These are phyloP conservation scores for Turnera subulata DNA, from an alignment of 345 rosid species.

Conservation along the genomic window DNA sequence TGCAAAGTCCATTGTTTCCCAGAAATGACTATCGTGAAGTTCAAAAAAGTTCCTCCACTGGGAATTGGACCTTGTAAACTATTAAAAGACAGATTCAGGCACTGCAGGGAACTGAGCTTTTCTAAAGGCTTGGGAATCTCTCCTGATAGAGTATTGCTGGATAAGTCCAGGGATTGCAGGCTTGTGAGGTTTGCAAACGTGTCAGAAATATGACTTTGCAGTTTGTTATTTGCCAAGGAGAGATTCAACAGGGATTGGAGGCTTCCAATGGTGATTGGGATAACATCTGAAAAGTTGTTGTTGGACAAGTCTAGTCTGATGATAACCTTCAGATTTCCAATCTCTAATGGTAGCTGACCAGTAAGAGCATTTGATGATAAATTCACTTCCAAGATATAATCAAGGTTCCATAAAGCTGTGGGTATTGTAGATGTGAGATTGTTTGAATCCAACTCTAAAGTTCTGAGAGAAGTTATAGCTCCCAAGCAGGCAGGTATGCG, in stretches of 20 bases:
- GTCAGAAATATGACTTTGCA: neutral
- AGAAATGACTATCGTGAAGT: slow-evolving; percentile 15
- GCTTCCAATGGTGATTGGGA: slow-evolving; percentile 3
- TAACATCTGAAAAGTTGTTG: slow-evolving; percentile 8
- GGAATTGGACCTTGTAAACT: slow-evolving; percentile 10
- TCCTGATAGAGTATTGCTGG: neutral
- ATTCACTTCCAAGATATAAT: neutral
- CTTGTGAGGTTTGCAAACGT: neutral
- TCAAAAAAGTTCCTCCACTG: slow-evolving; percentile 7
- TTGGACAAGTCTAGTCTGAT: neutral
- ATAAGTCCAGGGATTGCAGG: slow-evolving; percentile 3
- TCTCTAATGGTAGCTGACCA: neutral
- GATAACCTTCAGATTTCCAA: neutral
- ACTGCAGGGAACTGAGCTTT: neutral
- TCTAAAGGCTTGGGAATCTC: neutral
- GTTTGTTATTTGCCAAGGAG: neutral
- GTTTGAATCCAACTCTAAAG: slow-evolving; percentile 7
- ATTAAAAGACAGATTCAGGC: neutral
- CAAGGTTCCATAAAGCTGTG: slow-evolving; percentile 5
- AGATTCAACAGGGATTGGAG: neutral
- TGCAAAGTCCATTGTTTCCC: slow-evolving; percentile 15
- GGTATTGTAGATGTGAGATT: slow-evolving; percentile 15
- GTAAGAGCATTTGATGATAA: neutral
- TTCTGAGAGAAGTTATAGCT: neutral
- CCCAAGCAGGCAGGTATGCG: slow-evolving; percentile 19